Conservation (phyloP, 2,329 filamentous ascomycete species). For the Pseudogymnoascus sp. region DNA sequence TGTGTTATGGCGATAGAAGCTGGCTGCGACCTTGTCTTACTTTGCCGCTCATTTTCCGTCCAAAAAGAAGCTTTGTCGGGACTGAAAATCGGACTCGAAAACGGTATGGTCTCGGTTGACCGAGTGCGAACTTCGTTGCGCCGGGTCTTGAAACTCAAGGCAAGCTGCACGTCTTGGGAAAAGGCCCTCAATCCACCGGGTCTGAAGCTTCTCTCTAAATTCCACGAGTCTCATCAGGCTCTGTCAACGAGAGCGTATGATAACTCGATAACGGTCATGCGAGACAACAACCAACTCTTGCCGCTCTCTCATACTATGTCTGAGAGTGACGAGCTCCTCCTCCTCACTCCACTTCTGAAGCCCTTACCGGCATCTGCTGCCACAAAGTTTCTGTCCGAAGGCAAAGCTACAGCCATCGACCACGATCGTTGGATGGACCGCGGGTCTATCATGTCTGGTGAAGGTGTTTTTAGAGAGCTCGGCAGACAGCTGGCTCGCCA, state of each 20-base stretch:
- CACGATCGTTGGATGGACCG: constrained; percentile 53
- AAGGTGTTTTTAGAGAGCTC: constrained; percentile 85
- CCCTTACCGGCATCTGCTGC: constrained; percentile 84
- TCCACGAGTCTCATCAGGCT: constrained; percentile 74
- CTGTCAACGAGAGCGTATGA: constrained; percentile 85
- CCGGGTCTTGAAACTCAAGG: constrained; percentile 73
- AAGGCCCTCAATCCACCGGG: constrained; percentile 84
- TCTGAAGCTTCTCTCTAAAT: constrained; percentile 64
- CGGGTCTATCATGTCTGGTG: constrained; percentile 74
- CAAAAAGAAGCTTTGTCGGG: constrained; percentile 90
- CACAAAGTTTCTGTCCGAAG: constrained; percentile 58
- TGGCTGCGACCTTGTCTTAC: constrained; percentile 82
- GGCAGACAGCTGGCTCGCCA: constrained; percentile 81
- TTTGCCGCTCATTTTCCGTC: constrained; percentile 80
- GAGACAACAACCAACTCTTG: constrained; percentile 78
- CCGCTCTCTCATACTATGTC: constrained; percentile 77
- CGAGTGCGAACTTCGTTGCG: constrained; percentile 74
- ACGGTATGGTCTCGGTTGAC: constrained; percentile 75
- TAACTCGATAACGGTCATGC: constrained; percentile 83
- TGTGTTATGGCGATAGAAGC: constrained; percentile 97
- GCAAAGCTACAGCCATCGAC: constrained; percentile 34
- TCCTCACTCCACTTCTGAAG: constrained; percentile 84
- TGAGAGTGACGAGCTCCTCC: constrained; percentile 77
- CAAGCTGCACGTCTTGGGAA: constrained; percentile 80
- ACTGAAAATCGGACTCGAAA: constrained; percentile 81